These are phyloP conservation scores for Cyberlindnera saturnus DNA, from an alignment of 805 yeast species.

Conservation along the genomic window DNA sequence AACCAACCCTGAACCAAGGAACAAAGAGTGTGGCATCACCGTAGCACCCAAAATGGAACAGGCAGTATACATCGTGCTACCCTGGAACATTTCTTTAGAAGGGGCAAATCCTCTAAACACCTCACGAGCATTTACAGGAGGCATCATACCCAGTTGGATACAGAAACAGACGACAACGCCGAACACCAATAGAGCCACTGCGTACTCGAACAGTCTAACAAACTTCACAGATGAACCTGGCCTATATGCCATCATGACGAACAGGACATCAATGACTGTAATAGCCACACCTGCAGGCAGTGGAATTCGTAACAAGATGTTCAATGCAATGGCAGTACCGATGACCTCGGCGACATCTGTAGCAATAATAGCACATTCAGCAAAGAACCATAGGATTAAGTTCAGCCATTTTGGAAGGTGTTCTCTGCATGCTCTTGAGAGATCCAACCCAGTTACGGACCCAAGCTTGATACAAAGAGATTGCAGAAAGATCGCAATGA, in stretches of 20 bases:
- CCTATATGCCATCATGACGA: constrained; percentile 73
- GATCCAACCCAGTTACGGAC: constrained; percentile 81
- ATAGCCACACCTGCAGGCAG: constrained; percentile 71
- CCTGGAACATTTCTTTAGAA: constrained; percentile 41
- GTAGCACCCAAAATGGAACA: constrained; percentile 89
- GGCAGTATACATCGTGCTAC: constrained; percentile 64
- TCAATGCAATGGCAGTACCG: constrained; percentile 84
- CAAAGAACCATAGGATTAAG: constrained; percentile 58
- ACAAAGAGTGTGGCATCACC: constrained; percentile 88
- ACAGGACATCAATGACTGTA: constrained; percentile 75
- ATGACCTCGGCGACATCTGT: constrained; percentile 94
- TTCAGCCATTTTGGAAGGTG: constrained; percentile 68
- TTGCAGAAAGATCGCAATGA: constrained; percentile 80
- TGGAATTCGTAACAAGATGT: constrained; percentile 70
- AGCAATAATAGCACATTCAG: constrained; percentile 84
- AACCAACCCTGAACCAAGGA: constrained; percentile 80
- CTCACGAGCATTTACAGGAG: constrained; percentile 33
- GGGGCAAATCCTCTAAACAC: constrained; percentile 71
- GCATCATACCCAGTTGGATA: constrained; percentile 59
- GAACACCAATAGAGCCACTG: constrained; percentile 65
- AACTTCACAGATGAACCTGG: constrained; percentile 71
- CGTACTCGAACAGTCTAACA: constrained; percentile 67
- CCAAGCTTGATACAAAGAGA: constrained; percentile 81
- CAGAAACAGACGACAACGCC: constrained; percentile 77
- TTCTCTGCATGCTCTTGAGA: constrained; percentile 76